These are phyloP conservation scores for Paradendryphiella salina DNA, from an alignment of 2,329 filamentous ascomycete genomes.

Conservation along the genomic window DNA sequence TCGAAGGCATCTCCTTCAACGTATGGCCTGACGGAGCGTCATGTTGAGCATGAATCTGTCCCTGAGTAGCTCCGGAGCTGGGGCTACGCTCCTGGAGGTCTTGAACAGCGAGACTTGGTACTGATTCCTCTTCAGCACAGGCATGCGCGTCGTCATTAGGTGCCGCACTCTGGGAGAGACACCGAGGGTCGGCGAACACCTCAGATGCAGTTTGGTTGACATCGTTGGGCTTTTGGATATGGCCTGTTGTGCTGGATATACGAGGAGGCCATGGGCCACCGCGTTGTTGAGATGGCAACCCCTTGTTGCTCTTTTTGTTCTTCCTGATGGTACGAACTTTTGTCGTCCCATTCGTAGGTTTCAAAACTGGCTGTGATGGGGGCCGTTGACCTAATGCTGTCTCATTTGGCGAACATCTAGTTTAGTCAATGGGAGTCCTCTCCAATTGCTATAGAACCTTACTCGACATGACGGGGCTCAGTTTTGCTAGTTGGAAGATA, in stretches of 20 bases:
- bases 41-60: not conserved
- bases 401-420: not conserved
- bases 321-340: conserved; percentile 2
- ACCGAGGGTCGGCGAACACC: not conserved
- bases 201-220: not conserved
- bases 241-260: not conserved
- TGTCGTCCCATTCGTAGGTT: not conserved
- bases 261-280: conserved; percentile 7
- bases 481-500: not conserved
- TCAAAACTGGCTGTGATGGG: not conserved
- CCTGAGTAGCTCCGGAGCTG: not conserved
- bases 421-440: not conserved
- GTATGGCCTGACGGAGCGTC: not conserved
- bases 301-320: conserved; percentile 4
- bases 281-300: not conserved
- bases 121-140: not conserved
- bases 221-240: not conserved
- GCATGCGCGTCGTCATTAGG: not conserved
- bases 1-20: not conserved
- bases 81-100: not conserved
- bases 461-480: not conserved
- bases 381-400: not conserved
- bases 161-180: not conserved
- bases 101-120: not conserved
- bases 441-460: not conserved